A percentile compares a stretch with the other conserved stretches of the same genome.
Conservation (phyloP, 83 land plant species). For the Picea abies region DNA sequence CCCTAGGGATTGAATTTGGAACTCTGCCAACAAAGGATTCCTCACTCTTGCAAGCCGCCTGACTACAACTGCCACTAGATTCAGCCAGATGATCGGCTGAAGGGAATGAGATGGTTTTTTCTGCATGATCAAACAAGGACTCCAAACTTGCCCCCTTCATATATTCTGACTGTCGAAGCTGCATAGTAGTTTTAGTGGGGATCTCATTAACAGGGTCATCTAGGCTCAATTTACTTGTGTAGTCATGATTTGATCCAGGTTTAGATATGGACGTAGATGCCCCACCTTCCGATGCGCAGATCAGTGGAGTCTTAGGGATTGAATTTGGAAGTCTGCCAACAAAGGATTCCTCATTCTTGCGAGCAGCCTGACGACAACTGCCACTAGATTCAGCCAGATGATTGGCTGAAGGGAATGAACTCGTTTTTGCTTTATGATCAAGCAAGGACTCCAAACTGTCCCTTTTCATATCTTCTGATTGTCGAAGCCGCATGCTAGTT, state of each 20-base stretch:
- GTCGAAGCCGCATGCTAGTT: background rate
- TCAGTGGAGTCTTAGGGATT: no score
- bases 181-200: background rate
- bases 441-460: background rate
- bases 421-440: background rate
- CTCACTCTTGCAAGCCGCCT: background rate
- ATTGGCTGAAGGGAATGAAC: background rate
- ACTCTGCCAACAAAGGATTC: background rate
- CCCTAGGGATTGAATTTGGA: no score
- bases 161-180: background rate
- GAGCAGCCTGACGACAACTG: background rate
- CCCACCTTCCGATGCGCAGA: no score
- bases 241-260: background rate
- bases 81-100: background rate
- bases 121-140: slow-evolving; percentile 2
- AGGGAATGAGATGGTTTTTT: no score
- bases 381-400: background rate
- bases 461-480: background rate
- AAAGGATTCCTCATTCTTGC: background rate
- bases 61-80: slow-evolving; percentile 1
- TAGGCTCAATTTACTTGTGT: background rate
- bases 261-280: background rate
- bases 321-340: background rate
- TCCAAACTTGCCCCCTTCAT: background rate
- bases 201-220: background rate